A percentile compares a stretch with the other conserved stretches of the same genome.
These are phyloP conservation scores for Fusarium secorum DNA, from an alignment of 2,329 filamentous ascomycete species.

Conservation along the genomic window DNA sequence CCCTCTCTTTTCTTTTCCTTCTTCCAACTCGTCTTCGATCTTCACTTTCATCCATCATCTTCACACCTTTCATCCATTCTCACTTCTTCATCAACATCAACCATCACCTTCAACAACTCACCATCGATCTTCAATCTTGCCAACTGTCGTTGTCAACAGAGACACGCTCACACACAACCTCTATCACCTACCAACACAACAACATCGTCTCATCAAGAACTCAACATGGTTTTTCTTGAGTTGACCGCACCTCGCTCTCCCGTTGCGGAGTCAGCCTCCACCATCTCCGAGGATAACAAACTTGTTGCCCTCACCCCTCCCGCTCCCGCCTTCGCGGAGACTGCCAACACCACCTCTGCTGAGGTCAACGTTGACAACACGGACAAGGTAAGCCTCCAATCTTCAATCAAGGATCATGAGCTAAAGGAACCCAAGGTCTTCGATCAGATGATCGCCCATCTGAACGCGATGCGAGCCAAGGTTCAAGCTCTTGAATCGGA, in stretches of 20 bases:
- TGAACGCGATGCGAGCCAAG: not conserved
- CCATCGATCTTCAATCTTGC: not conserved
- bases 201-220: not conserved
- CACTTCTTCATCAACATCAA: not conserved
- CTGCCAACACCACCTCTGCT: not conserved
- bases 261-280: not conserved
- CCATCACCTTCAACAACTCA: not conserved
- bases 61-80: not conserved
- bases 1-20: not conserved
- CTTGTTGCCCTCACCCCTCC: not conserved
- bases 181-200: not conserved
- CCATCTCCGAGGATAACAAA: not conserved
- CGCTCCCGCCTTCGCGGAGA: not conserved
- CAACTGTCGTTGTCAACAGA: not conserved
- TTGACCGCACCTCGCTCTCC: not conserved
- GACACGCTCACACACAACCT: not conserved
- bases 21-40: not conserved
- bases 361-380: not conserved
- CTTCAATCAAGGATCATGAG: not conserved
- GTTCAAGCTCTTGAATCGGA: not conserved
- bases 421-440: not conserved
- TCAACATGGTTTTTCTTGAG: not conserved
- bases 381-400: not conserved
- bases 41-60: not conserved
- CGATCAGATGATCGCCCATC: not conserved